Conservation (phyloP, 225 moss, liverwort and hornwort genomes). For the Bryum argenteum region DNA sequence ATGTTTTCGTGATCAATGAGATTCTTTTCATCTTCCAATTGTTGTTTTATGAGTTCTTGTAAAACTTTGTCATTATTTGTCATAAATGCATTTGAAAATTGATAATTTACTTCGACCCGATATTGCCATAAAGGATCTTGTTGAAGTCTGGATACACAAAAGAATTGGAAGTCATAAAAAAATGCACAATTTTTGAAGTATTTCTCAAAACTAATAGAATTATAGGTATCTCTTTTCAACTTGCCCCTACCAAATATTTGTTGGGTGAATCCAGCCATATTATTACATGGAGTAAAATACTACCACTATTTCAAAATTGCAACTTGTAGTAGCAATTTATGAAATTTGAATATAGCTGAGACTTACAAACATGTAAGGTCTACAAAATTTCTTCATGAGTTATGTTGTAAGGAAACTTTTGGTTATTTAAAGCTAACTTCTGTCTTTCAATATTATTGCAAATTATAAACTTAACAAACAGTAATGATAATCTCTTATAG, state of each 20-base stretch:
- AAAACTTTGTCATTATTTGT: conserved; percentile 38
- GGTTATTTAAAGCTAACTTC: rapidly evolving
- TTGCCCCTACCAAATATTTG: conserved; percentile 42
- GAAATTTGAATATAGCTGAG: not conserved
- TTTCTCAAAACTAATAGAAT: conserved; percentile 20
- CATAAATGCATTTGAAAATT: conserved; percentile 40
- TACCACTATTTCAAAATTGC: rapidly evolving
- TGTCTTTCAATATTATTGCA: not conserved
- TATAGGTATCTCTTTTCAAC: not conserved
- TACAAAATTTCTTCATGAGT: rapidly evolving
- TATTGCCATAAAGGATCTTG: conserved; percentile 17
- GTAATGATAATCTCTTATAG: too few relatives aligned
- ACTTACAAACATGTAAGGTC: not conserved
- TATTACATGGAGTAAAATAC: not conserved
- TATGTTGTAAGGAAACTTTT: not conserved
- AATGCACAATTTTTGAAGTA: conserved; percentile 1
- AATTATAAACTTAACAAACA: too few relatives aligned
- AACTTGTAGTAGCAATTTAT: rapidly evolving
- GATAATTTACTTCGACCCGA: conserved; percentile 30
- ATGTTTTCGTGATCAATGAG: conserved; percentile 19
- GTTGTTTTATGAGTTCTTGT: conserved; percentile 40
- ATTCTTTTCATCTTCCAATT: conserved; percentile 22
- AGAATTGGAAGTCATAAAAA: conserved; percentile 11
- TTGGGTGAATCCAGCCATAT: conserved; percentile 38
- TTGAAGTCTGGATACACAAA: not conserved